These are phyloP conservation scores for Takashimella tepidaria DNA, from an alignment of 1,284 basidiomycete genomes.

Conservation along the genomic window DNA sequence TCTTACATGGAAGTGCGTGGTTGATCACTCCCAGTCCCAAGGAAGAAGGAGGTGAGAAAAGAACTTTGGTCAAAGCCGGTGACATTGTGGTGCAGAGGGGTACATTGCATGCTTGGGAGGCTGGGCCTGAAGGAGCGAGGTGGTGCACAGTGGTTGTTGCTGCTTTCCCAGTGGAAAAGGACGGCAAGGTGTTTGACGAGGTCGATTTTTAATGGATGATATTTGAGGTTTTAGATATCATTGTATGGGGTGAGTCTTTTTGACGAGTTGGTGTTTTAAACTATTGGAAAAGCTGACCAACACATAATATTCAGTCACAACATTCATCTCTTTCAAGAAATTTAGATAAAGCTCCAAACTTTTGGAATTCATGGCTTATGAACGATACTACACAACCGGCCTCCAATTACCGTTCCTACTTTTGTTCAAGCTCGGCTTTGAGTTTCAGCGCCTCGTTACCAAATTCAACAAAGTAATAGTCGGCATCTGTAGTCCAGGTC, in stretches of 20 bases:
- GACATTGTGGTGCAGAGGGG: constrained; percentile 45
- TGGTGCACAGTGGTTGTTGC: constrained; percentile 40
- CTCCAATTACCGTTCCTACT: too few relatives aligned
- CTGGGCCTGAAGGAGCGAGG: constrained; percentile 37
- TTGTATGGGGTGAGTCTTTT: too few relatives aligned
- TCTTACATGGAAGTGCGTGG: constrained; percentile 29
- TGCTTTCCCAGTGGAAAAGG: constrained; percentile 33
- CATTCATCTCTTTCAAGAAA: too few relatives aligned
- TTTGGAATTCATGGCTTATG: too few relatives aligned
- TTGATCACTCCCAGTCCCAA: constrained; percentile 30
- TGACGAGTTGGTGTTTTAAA: too few relatives aligned
- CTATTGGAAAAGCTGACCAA: too few relatives aligned
- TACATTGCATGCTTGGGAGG: constrained; percentile 45
- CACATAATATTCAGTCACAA: too few relatives aligned
- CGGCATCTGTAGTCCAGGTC: constrained; percentile 22
- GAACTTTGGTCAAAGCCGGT: constrained; percentile 34
- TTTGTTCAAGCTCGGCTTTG: neutral
- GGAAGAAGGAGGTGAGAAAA: constrained; percentile 22
- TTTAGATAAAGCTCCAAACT: too few relatives aligned
- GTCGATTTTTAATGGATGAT: constrained; percentile 28
- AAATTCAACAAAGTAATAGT: constrained; percentile 38
- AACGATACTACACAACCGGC: too few relatives aligned
- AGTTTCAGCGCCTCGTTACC: constrained; percentile 39
- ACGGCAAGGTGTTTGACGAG: constrained; percentile 29
- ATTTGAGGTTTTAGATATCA: too few relatives aligned